A percentile compares a stretch with the other conserved stretches of the same genome.
Conservation (phyloP, 2,329 filamentous ascomycete genomes). For the Westerdykella ornata region DNA sequence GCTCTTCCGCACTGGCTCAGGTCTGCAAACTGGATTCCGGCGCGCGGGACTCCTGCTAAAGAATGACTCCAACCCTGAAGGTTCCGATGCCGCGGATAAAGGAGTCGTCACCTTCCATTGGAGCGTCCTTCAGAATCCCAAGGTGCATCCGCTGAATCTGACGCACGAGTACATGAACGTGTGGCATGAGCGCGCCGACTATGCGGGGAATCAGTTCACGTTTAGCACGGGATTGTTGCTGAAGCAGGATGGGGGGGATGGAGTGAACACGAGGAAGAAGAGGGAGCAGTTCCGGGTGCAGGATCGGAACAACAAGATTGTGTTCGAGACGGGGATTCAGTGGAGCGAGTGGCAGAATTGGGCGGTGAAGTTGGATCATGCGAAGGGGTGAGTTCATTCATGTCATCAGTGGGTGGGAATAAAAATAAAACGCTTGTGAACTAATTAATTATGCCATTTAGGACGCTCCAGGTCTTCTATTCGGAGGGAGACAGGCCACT, state of each 20-base stretch:
- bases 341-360: conserved; percentile 23
- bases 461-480: conserved; percentile 23
- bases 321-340: conserved; percentile 13
- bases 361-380: conserved; percentile 19
- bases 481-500: conserved; percentile 11
- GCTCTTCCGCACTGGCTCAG: conserved; percentile 14
- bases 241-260: conserved; percentile 15
- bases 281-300: conserved; percentile 18
- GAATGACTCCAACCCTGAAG: conserved; percentile 15
- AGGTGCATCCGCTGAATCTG: conserved; percentile 13
- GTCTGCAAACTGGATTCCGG: conserved; percentile 19
- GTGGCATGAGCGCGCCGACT: conserved; percentile 25
- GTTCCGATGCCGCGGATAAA: conserved; percentile 16
- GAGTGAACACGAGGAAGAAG: conserved; percentile 11
- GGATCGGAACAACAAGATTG: conserved; percentile 15
- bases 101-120: conserved; percentile 24
- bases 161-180: conserved; percentile 29
- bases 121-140: conserved; percentile 16
- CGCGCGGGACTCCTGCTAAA: conserved; percentile 19
- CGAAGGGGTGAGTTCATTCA: conserved; percentile 12
- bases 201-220: conserved; percentile 20
- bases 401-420: not conserved
- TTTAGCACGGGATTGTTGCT: conserved; percentile 19
- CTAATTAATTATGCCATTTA: conserved; percentile 8
- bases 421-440: too few species aligned